Evolutionary conservation across 176 grass and related monocot species (phyloP), one percentile per base, ranked within the genome.

Genomic region (Pontederia paniculata): DNA sequence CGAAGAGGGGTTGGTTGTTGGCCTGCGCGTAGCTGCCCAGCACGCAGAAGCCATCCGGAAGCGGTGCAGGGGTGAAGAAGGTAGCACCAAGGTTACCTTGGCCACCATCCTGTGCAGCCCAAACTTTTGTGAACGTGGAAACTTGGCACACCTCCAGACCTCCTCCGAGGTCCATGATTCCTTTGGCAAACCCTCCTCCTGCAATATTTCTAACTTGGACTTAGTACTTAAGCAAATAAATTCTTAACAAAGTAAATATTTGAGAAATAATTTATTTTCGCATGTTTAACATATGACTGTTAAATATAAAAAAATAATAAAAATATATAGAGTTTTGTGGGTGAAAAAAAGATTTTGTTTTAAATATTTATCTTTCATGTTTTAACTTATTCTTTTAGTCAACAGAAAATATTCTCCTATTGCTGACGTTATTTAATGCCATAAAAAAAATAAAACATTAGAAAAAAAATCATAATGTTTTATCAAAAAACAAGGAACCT

Each of bases 11-110:
- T 4, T 67, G 70, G 68, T 74, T 79, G 75, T 95, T 95, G 60
- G 84, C 69, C 46, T 95, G 81, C 8, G 68, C 77, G 68, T 95
- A 95, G 62, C 74, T 69, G 0, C 84, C 84, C 9, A 95, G 68
- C 45, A 83, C 18, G 69, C 18, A 76, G 65, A 88, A 85, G 8
- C 81, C 89, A 17, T 49, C 4, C 2, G 81, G 78, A 15, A 88
- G 14, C 9, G 60, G 55, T 9, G 72, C n/a, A 1, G 89, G 84
- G 50, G 65, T 56, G 65, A 88, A 88, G 81, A 88, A 84, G 68
- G 72, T 70, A 42, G 72, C 65, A 9, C 89, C 84, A 13, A 21
- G 19, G 67, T 71, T 51, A 44, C 79, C 80, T 6, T 74, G 59
- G 64, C 80, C 89, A n/a, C 83, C 88, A 37, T 81, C 75, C 16